Percentiles rank a stretch among this genome's conserved stretches.
phyloP scores from a whole-genome alignment of 2,329 filamentous ascomycete genomes.

The Boeremia lycopersici region DNA sequence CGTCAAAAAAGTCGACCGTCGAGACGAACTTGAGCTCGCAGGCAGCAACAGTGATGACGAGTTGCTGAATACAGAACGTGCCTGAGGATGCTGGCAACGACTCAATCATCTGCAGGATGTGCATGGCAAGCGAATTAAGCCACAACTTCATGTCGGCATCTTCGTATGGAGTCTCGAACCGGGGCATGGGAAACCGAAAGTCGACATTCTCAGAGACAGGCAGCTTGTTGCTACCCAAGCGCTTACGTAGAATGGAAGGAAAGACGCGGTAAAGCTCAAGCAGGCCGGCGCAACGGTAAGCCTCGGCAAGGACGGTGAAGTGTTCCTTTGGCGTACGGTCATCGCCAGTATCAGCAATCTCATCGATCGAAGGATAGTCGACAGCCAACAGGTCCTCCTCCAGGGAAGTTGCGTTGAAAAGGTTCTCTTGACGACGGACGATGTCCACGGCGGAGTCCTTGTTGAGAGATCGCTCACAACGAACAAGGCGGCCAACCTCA shows the following conservation, averaged over 20 bases:
- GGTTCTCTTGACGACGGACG: conserved; percentile 41
- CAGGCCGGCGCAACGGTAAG: conserved; percentile 59
- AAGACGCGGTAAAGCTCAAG: conserved; percentile 62
- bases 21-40: conserved; percentile 58
- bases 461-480: conserved; percentile 44
- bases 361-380: conserved; percentile 54
- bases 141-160: conserved; percentile 47
- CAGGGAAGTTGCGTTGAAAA: conserved; percentile 49
- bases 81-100: conserved; percentile 59
- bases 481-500: conserved; percentile 53
- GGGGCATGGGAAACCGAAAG: conserved; percentile 40
- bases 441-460: conserved; percentile 36
- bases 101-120: conserved; percentile 57
- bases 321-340: conserved; percentile 59
- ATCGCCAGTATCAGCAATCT: conserved; percentile 59
- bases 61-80: conserved; percentile 60
- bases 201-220: conserved; percentile 32
- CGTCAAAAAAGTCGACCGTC: conserved; percentile 44
- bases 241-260: conserved; percentile 56
- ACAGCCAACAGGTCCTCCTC: conserved; percentile 57
- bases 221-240: conserved; percentile 43
- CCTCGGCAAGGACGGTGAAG: conserved; percentile 59
- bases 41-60: conserved; percentile 58
- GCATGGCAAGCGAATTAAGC: conserved; percentile 59
- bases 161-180: conserved; percentile 43